These are phyloP conservation scores for Apiotrichum gamsii DNA, from an alignment of 1,284 basidiomycete genomes.

Conservation along the genomic window DNA sequence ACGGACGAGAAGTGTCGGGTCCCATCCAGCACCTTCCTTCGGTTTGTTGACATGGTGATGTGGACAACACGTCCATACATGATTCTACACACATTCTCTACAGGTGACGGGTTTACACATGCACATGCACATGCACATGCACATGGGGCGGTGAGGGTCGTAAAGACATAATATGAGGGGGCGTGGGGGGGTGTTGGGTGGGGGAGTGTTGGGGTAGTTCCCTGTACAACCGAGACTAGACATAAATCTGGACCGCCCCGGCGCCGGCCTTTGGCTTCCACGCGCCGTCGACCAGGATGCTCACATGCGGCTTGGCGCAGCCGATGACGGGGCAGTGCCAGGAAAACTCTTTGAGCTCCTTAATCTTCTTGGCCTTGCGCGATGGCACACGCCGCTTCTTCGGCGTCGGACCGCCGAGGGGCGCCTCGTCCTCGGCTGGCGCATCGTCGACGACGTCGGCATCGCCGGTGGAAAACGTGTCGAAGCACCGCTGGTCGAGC, in stretches of 20 bases:
- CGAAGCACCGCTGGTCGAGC: constrained; percentile 42
- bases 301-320: constrained; percentile 27
- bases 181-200: too few species aligned
- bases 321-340: constrained; percentile 34
- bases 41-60: too few species aligned
- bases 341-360: constrained; percentile 19
- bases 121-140: too few species aligned
- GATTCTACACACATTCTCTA: too few species aligned
- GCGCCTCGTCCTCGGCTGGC: neutral
- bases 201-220: neutral
- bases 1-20: too few species aligned
- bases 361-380: neutral
- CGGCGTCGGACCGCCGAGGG: too few species aligned
- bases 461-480: constrained; percentile 10
- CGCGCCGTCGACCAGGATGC: constrained; percentile 16
- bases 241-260: constrained; percentile 35
- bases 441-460: neutral
- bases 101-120: too few species aligned
- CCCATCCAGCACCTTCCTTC: too few species aligned
- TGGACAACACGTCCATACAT: too few species aligned
- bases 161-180: too few species aligned
- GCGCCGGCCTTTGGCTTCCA: constrained; percentile 31
- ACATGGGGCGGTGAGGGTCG: too few species aligned
- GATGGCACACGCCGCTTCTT: constrained; percentile 7
- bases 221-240: constrained; percentile 12